Base-by-base conservation (phyloP, 73 alveolate genomes). In the Tetrahymena elliotti region DNA sequence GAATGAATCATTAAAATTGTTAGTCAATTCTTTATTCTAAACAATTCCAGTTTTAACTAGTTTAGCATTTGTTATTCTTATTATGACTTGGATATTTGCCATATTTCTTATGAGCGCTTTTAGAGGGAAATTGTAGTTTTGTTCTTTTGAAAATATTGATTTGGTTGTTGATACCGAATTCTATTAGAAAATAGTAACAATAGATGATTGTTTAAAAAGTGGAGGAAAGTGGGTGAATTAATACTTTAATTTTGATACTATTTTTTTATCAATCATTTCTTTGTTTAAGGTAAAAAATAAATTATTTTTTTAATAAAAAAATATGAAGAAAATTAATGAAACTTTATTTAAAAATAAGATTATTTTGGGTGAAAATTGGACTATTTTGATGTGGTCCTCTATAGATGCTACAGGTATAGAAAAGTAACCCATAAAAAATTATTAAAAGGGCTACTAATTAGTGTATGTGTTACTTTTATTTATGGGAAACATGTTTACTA, bases 231-330 rank as follows among this genome's bases (percentile, higher is more conserved):
- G 98, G 97, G 53, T 38, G 53, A 94, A 84, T 33, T 22, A 93
- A 24, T 88, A 83, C 12, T 33, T 94, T 24, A 96, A 94, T 39
- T 96, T 96, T 53, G 98, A 96, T 83, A 94, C 93, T 31, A 83
- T 94, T 18, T 33, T 94, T 22, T 47, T 35, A 31, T 95, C 97
- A 4, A 33, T 53, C 5, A 82, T 92, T 8, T 40, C 98, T 4
- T 93, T 96, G 38, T 96, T 96, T 37, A 94, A 96, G 47, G 95
- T 96, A 96, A 96, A 92, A 84, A 94, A 95, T 22, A 96, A 96
- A n/a, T n/a, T 53, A n/a, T 6, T 53, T 2, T 53, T n/a, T n/a
- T n/a, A n/a, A n/a, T n/a, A n/a, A n/a, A n/a, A n/a, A n/a, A n/a
- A n/a, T 2, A n/a, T 53, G 35, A 53, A 3, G 10, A 1, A n/a